These are phyloP conservation scores for Solidago caesia DNA, from an alignment of 129 eudicot species.

Conservation along the genomic window DNA sequence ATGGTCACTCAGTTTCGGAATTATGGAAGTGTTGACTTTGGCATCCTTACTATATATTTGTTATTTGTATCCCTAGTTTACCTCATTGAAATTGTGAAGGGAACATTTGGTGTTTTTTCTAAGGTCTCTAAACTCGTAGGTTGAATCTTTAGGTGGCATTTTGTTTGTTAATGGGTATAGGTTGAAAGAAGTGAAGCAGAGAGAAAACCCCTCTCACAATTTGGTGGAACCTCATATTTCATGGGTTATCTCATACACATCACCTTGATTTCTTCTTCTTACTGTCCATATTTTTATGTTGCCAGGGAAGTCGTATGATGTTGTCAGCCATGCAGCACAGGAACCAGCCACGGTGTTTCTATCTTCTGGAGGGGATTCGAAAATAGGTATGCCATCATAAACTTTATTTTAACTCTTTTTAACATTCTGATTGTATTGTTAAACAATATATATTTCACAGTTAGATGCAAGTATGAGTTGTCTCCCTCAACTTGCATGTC, in stretches of 20 bases:
- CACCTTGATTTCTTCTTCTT: too few species aligned
- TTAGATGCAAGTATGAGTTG: not conserved
- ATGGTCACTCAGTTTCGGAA: not conserved
- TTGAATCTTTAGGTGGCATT: too few species aligned
- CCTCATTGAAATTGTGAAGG: too few species aligned
- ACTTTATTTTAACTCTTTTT: not conserved
- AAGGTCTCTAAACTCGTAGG: too few species aligned
- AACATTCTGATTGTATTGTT: not conserved
- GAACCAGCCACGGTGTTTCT: conserved; percentile 66
- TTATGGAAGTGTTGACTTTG: not conserved
- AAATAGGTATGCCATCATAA: conserved; percentile 46
- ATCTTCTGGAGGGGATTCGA: conserved; percentile 55
- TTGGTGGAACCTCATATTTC: not conserved
- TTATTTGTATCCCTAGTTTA: not conserved
- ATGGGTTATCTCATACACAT: too few species aligned
- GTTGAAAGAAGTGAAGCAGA: too few species aligned
- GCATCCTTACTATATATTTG: conserved; percentile 2
- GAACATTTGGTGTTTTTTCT: too few species aligned
- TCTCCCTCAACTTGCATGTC: not conserved
- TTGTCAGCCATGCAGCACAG: conserved; percentile 48
- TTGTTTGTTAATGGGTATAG: too few species aligned
- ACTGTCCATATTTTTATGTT: conserved; percentile 8
- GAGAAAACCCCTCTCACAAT: not conserved
- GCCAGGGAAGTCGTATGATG: conserved; percentile 71
- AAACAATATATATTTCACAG: not conserved